Percentiles rank a stretch among this genome's conserved stretches.
Conservation (phyloP, 768 basidiomycete species). For the Termitomyces sp. region DNA sequence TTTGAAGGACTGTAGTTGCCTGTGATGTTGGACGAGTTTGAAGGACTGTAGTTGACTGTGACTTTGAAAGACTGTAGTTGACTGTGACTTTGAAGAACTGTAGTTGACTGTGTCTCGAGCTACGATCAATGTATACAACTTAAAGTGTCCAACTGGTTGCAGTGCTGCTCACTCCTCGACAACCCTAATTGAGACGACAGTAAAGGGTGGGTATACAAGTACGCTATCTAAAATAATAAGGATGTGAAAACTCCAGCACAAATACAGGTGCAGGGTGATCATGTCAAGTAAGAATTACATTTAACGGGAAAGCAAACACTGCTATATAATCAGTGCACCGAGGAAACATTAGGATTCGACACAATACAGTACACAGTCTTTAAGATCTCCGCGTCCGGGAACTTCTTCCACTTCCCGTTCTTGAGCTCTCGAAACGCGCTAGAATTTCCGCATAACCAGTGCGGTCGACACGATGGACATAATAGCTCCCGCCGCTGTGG, state of each 20-base stretch:
- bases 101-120: not conserved
- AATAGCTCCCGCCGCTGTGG: slow-evolving; percentile 63
- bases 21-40: no score
- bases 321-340: not conserved
- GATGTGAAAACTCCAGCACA: not conserved
- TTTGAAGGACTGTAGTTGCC: not conserved
- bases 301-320: not conserved
- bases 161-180: not conserved
- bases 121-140: not conserved
- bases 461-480: slow-evolving; percentile 73
- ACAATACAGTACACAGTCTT: not conserved
- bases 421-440: slow-evolving; percentile 50
- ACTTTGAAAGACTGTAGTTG: not conserved
- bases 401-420: slow-evolving; percentile 23
- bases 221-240: not conserved
- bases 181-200: not conserved
- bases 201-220: not conserved
- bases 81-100: no score
- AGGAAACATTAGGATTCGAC: not conserved
- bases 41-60: no score
- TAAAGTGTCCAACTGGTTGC: not conserved
- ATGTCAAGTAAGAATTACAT: not conserved
- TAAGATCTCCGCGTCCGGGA: slow-evolving; percentile 26
- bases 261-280: not conserved
- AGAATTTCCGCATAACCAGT: slow-evolving; percentile 59